Base-by-base conservation (phyloP, 352 stramenopile genomes). In the Phytophthora kernoviae region DNA sequence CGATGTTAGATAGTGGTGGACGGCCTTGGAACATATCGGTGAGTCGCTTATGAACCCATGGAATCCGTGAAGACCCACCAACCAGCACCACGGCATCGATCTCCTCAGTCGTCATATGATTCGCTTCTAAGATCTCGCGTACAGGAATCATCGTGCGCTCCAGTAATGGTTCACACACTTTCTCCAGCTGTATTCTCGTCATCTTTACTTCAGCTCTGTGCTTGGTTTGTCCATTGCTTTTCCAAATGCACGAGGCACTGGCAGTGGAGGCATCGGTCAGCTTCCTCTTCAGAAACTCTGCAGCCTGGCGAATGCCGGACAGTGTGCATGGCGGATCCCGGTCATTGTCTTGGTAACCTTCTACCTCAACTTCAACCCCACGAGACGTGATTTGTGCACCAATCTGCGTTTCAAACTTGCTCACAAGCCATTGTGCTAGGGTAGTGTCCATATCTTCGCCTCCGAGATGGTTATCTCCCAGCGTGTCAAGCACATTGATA, bases 401-500 rank as follows among this genome's bases (percentile, higher is more conserved):
- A 14, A 88, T 41, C 17, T 75, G 51, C 11, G 36, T 7, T 42
- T 76, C 74, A 21, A 99, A 97, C 55, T 97, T 70, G 43, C 84
- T 50, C 6, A 88, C 72, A 40, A 98, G 93, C 74, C 94, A 94
- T 43, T 88, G 77, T 9, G 97, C 84, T 46, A 99, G 74, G 6
- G 68, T 56, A 26, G 96, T 94, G 59, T 99, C 96, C 36, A 99
- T 81, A 63, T 98, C 94, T 63, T 98, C 93, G 26, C 94, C 79
- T 54, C 57, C 54, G 0, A 70, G 63, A 22, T 93, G 97, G 34
- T 79, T 84, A 54, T 98, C 96, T 47, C 96, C 96, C 14, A 92
- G 80, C 14, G 96, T 99, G 47, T 97, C 95, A 51, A 98, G 92
- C 32, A 99, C 96, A 60, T 95, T 96, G 72, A 98, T 98, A 54